Conservation (phyloP, 2,329 filamentous ascomycete genomes). For the Emydomyces testavorans region DNA sequence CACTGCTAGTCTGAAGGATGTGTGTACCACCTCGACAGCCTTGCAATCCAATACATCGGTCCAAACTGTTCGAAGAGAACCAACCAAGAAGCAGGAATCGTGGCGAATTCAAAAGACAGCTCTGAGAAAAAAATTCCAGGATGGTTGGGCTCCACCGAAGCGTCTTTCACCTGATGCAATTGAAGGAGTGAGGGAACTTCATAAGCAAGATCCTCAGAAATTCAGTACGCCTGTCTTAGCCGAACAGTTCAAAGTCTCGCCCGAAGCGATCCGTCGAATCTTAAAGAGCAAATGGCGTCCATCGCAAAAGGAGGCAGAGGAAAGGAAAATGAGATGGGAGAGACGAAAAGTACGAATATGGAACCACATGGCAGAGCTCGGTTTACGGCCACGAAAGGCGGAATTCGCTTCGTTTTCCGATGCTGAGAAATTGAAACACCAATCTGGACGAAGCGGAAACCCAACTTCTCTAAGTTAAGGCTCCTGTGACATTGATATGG, state of each 20-base stretch:
- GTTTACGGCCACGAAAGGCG: slow-evolving; percentile 46
- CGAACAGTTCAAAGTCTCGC: slow-evolving; percentile 69
- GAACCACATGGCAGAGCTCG: slow-evolving; percentile 38
- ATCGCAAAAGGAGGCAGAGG: slow-evolving; percentile 29
- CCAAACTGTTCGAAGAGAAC: not conserved
- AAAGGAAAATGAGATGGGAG: slow-evolving; percentile 36
- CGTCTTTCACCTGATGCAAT: slow-evolving; percentile 83
- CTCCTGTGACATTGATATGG: not conserved
- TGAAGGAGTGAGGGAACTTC: slow-evolving; percentile 74
- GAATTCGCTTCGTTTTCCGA: slow-evolving; percentile 22
- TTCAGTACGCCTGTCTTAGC: slow-evolving; percentile 68
- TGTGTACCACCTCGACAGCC: not conserved
- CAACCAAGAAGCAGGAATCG: slow-evolving; percentile 32
- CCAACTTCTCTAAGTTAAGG: not conserved
- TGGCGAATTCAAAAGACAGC: slow-evolving; percentile 72
- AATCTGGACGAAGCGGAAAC: not conserved
- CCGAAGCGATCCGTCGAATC: slow-evolving; percentile 78
- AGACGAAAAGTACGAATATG: slow-evolving; percentile 37
- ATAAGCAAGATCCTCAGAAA: slow-evolving; percentile 61
- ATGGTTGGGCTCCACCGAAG: slow-evolving; percentile 69
- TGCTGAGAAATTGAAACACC: slow-evolving; percentile 10
- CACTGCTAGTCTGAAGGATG: not conserved
- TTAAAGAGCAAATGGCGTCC: slow-evolving; percentile 48
- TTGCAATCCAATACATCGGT: not conserved
- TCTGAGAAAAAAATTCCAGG: slow-evolving; percentile 65